phyloP scores from a whole-genome alignment of 192 early-diverging fungal genomes.

The Dimargaris verticillata region DNA sequence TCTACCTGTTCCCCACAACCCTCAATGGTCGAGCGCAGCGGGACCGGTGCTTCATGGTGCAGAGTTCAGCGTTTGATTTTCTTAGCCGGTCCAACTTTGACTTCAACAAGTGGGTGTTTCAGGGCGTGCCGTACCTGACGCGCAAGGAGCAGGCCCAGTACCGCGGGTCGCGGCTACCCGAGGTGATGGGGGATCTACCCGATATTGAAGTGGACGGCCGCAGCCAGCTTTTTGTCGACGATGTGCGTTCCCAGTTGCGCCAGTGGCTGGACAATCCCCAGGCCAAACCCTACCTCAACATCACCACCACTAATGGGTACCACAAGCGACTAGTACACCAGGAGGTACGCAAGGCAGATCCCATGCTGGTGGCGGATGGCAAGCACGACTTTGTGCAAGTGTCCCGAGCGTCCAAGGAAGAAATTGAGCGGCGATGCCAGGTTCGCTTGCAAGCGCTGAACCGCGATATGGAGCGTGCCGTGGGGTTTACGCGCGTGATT shows the following conservation, averaged over 20 bases:
- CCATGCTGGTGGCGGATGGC: conserved; percentile 1
- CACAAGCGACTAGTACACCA: conserved; percentile 65
- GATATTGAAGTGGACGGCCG: conserved; percentile 34
- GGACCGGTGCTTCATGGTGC: not conserved
- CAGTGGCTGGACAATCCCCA: conserved; percentile 25
- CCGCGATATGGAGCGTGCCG: conserved; percentile 29
- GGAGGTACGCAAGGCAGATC: conserved; percentile 32
- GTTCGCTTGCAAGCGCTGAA: conserved; percentile 9
- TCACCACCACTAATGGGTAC: conserved; percentile 36
- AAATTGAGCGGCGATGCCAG: not conserved
- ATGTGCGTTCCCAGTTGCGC: conserved; percentile 1
- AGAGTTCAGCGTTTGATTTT: conserved; percentile 45
- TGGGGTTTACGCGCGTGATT: conserved; percentile 60
- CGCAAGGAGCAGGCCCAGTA: conserved; percentile 33
- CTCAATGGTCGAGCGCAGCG: conserved; percentile 13
- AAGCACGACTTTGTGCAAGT: conserved; percentile 18
- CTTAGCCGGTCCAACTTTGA: conserved; percentile 62
- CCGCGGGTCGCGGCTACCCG: conserved; percentile 4
- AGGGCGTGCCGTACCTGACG: conserved; percentile 63
- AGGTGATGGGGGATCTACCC: not conserved
- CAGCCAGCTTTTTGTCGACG: conserved; percentile 30
- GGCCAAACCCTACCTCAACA: conserved; percentile 15
- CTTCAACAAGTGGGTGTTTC: conserved; percentile 73
- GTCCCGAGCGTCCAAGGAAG: conserved; percentile 22
- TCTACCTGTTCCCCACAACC: conserved; percentile 60